Percentiles rank a stretch among this genome's conserved stretches.
Evolutionary conservation across 495 filamentous ascomycete species (phyloP).

Genomic region (Neurospora discreta): DNA sequence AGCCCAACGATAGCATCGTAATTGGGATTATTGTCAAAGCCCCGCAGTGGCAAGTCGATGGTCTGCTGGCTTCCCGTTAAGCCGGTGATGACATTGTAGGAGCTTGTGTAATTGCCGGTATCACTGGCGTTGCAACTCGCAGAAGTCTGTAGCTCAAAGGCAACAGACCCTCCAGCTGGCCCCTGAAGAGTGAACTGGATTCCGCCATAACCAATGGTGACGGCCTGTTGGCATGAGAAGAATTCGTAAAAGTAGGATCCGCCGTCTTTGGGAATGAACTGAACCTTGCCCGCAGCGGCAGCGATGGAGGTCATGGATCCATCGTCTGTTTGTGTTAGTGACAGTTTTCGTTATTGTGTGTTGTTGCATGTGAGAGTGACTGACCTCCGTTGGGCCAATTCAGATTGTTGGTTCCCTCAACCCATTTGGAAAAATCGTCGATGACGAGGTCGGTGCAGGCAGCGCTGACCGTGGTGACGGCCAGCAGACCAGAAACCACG

Average conservation of each 20-base stretch:
- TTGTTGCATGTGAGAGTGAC: not conserved
- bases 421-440: slow-evolving; percentile 46
- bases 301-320: slow-evolving; percentile 41
- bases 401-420: slow-evolving; percentile 37
- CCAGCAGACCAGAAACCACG: slow-evolving; percentile 17
- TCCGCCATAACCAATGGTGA: slow-evolving; percentile 36
- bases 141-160: slow-evolving; percentile 44
- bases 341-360: not conserved
- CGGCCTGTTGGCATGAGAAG: slow-evolving; percentile 38
- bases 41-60: slow-evolving; percentile 40
- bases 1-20: slow-evolving; percentile 39
- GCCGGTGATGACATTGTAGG: slow-evolving; percentile 31
- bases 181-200: slow-evolving; percentile 46
- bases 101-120: slow-evolving; percentile 34
- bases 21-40: slow-evolving; percentile 39
- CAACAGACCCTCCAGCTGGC: slow-evolving; percentile 36
- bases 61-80: slow-evolving; percentile 43
- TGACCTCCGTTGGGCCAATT: slow-evolving; percentile 37
- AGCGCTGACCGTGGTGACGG: slow-evolving; percentile 13
- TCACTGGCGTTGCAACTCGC: slow-evolving; percentile 23
- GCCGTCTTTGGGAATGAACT: slow-evolving; percentile 37
- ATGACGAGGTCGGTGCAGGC: slow-evolving; percentile 43
- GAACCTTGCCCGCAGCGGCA: slow-evolving; percentile 33
- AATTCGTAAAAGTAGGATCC: slow-evolving; percentile 49
- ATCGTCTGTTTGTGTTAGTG: slow-evolving; percentile 36